Evolutionary conservation across 2,329 filamentous ascomycete genomes (phyloP), one percentile per base, ranked within the genome.

Genomic region (Dactylellina leptospora): DNA sequence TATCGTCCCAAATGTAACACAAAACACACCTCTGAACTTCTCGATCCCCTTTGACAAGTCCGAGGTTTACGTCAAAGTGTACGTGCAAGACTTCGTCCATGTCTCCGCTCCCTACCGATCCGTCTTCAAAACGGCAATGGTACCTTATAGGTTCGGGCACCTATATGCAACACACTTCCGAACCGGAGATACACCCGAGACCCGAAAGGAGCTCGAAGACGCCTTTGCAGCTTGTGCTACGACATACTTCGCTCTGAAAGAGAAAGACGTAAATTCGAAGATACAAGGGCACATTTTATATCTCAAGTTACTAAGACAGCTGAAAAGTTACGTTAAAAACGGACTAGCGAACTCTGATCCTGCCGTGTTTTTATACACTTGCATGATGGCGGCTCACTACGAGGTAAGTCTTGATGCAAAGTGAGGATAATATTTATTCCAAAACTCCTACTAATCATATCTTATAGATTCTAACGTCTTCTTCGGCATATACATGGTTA

Each of bases 331-430:
- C 28, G 59, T 72, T 3, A 72, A 72, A 27, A 72, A 72, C 27
- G 68, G 68, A 13, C 16, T 72, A 40, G 68, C 68, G 3, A 72
- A 72, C 10, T 72, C 59, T 4, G 68, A 72, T 22, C 68, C 68
- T 1, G 68, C 68, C 11, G 68, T 72, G 42, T 72, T 72, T 55
- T 53, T 72, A 16, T 72, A 72, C 25, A 72, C 59, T 16, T 72
- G 68, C 38, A 72, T 72, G 68, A 72, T 72, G 68, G 68, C 68
- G 23, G 59, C 68, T 13, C 68, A 72, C 40, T 64, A 72, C 27
- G 68, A 72, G 59, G 68, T 72, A 42, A 9, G 47, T 51, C 5
- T 33, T 2, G 20, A 25, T 9, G 27, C 2, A 13, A 36, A 2
- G 2, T 36, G 30, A 11, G 6, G 10, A 40, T 40, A 40, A 3